These are phyloP conservation scores for Collybia mongolica DNA, from an alignment of 768 basidiomycete species.

Conservation along the genomic window DNA sequence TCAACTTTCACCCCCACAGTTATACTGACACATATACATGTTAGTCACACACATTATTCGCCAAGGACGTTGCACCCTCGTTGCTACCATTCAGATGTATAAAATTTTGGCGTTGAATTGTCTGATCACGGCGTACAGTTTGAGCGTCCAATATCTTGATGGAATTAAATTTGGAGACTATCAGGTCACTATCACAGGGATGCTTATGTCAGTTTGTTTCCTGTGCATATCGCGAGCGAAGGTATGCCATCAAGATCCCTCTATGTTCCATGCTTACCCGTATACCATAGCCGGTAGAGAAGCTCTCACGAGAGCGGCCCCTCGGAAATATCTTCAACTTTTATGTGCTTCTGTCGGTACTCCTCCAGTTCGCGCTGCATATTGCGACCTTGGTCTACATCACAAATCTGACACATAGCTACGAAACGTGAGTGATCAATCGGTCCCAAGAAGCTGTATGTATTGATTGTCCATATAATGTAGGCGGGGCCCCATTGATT, in stretches of 20 bases:
- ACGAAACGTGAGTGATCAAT: conserved; percentile 66
- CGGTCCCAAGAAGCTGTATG: neutral
- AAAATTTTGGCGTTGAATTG: conserved; percentile 98
- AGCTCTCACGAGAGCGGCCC: conserved; percentile 90
- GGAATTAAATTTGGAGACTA: conserved; percentile 99
- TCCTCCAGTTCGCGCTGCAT: conserved; percentile 93
- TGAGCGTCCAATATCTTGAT: conserved; percentile 96
- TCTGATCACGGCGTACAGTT: conserved; percentile 96
- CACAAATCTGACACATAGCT: conserved; percentile 75
- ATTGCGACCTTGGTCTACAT: conserved; percentile 91
- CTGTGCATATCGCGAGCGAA: conserved; percentile 96
- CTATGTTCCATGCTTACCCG: neutral
- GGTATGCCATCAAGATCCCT: conserved; percentile 43
- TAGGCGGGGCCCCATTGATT: conserved; percentile 76
- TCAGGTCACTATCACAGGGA: conserved; percentile 94
- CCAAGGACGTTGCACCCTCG: conserved; percentile 97
- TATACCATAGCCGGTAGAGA: conserved; percentile 83
- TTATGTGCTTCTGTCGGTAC: conserved; percentile 89
- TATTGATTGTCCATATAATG: conserved; percentile 5
- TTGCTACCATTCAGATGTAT: conserved; percentile 99
- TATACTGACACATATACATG: neutral
- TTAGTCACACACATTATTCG: conserved; percentile 95
- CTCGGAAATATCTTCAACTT: conserved; percentile 96
- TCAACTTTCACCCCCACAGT: neutral
- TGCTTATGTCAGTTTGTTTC: conserved; percentile 98